Percentiles rank a stretch among this genome's conserved stretches.
Evolutionary conservation across 164 flowering plant genomes (phyloP).

Genomic region (Chimonanthus salicifolius): DNA sequence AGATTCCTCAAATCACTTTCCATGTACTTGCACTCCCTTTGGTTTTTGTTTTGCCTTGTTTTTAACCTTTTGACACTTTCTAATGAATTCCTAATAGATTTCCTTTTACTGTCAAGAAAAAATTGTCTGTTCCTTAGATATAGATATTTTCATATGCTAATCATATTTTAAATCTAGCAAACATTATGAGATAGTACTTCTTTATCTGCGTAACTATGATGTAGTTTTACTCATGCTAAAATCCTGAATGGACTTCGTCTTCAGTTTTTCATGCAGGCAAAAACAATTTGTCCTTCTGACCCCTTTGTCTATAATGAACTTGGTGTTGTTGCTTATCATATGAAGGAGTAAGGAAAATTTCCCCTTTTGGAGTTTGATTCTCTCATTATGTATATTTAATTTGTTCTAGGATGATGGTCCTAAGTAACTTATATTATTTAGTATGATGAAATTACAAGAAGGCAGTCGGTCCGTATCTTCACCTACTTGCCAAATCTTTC

Average conservation of each 20-base stretch:
- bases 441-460: background rate
- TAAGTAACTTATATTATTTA: background rate
- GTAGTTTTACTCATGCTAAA: background rate
- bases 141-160: background rate
- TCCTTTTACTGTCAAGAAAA: background rate
- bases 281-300: conserved; percentile 79
- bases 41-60: no score
- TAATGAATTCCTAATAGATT: no score
- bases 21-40: no score
- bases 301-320: conserved; percentile 96
- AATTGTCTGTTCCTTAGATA: background rate
- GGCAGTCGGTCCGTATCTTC: no score
- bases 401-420: background rate
- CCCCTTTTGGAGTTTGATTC: background rate
- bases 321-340: conserved; percentile 90
- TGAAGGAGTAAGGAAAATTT: conserved; percentile 71
- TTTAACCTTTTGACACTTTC: no score
- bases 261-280: conserved; percentile 97
- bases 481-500: no score
- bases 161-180: background rate
- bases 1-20: no score
- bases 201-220: background rate
- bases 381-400: background rate
- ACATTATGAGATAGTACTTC: background rate
- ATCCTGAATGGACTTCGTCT: conserved; percentile 4